Percentiles rank a stretch among this genome's conserved stretches.
Conservation (phyloP, 2,329 filamentous ascomycete genomes). For the Drechslerella stenobrocha region DNA sequence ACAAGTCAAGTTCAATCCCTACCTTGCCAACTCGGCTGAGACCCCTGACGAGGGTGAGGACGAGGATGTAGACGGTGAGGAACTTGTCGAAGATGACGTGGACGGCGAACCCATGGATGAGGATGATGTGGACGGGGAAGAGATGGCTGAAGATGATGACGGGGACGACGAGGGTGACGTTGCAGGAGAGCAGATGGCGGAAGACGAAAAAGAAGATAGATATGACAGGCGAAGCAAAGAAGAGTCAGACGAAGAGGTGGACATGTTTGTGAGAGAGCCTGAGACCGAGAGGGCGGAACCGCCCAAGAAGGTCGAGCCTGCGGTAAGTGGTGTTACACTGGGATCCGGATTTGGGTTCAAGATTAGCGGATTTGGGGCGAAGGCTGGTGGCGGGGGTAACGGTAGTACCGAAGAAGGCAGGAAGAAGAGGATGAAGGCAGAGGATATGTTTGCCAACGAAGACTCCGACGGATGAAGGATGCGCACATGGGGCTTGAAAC, state of each 20-base stretch:
- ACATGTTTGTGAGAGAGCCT: conserved; percentile 54
- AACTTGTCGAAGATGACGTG: conserved; percentile 52
- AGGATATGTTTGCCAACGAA: conserved; percentile 85
- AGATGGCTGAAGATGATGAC: conserved; percentile 54
- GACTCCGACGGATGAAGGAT: conserved; percentile 56
- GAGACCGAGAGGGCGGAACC: conserved; percentile 50
- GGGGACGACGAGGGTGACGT: conserved; percentile 55
- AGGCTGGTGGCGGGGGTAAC: conserved; percentile 52
- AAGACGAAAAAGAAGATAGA: conserved; percentile 57
- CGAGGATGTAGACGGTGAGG: conserved; percentile 54
- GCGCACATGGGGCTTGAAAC: neutral
- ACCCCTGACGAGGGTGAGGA: conserved; percentile 59
- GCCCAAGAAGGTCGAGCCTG: conserved; percentile 48
- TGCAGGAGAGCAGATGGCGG: conserved; percentile 52
- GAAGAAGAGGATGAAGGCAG: conserved; percentile 71
- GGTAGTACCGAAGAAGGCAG: conserved; percentile 54
- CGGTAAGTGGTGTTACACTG: conserved; percentile 44
- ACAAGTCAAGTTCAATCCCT: conserved; percentile 56
- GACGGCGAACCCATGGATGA: conserved; percentile 53
- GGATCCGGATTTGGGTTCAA: conserved; percentile 52
- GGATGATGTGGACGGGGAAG: conserved; percentile 47
- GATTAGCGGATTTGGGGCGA: conserved; percentile 46
- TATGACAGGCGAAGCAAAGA: conserved; percentile 58
- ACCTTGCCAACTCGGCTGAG: conserved; percentile 56
- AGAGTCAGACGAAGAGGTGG: conserved; percentile 57